Evolutionary conservation across 73 alveolate species (phyloP), one percentile per base, ranked within the genome.

Genomic region (Halteria grandinella): DNA sequence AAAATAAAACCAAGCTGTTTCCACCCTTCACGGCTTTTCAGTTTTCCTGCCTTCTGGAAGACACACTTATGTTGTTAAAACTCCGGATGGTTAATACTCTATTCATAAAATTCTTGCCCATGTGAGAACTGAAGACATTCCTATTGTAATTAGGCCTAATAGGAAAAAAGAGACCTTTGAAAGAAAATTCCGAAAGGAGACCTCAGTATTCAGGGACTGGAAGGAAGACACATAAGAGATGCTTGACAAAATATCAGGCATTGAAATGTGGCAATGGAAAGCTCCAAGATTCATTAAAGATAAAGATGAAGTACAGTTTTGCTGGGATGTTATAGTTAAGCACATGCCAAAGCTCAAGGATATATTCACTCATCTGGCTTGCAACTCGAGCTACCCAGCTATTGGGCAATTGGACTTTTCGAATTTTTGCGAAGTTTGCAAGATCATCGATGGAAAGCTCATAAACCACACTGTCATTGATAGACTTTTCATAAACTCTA

Each of bases 191-290:
- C 15, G 55, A 1, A 74, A 75, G 25, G 53, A 75, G 6, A 66
- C 41, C 14, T 24, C 55, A 29, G 88, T 74, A 7, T 84, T 84
- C 51, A 44, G 43, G 37, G 85, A 74, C 0, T 84, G 93, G 93
- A 84, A 75, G 52, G 74, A 47, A 25, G 93, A 84, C 43, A 55
- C 88, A 15, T 51, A 27, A 23, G 25, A 34, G 14, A 20, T 28
- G 0, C 85, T 84, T 0, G 71, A 40, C 20, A 74, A 75, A 47
- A 27, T 52, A 20, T 29, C 62, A 14, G 87, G 57, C 18, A 55
- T 36, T 36, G 87, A 75, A 18, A 41, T 75, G 21, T 41, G 43
- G 18, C 57, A 43, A 41, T 75, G 87, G 87, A 75, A 75, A 43
- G 52, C 63, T 6, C 52, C 70, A n/a, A 75, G 70, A 41, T 39